These are phyloP conservation scores for Ophiostoma montium DNA, from an alignment of 2,329 filamentous ascomycete species.

Conservation along the genomic window DNA sequence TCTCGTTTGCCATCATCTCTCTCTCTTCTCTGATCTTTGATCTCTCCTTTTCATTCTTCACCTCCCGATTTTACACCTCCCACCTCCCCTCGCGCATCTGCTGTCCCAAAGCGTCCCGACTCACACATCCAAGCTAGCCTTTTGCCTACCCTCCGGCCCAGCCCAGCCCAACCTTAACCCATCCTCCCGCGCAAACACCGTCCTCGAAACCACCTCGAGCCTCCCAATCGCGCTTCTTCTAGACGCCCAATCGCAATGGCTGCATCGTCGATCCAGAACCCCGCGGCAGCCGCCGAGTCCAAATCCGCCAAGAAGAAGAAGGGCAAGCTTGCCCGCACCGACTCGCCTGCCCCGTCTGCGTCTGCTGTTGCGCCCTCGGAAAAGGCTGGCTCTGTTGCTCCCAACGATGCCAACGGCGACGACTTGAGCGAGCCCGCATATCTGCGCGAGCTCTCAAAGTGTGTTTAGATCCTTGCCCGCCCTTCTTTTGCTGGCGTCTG, in stretches of 20 bases:
- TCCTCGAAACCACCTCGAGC: not conserved
- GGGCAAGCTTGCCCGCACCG: constrained; percentile 40
- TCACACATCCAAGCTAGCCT: not conserved
- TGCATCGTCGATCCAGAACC: constrained; percentile 47
- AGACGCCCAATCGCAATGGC: constrained; percentile 37
- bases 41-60: not conserved
- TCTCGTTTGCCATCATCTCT: not conserved
- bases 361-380: constrained; percentile 23
- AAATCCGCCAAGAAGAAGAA: constrained; percentile 60
- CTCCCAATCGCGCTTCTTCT: not conserved
- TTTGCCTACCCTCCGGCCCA: not conserved
- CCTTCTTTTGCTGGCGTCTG: not conserved
- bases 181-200: not conserved
- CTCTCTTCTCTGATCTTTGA: not conserved
- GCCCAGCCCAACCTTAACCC: not conserved
- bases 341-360: constrained; percentile 39
- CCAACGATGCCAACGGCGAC: constrained; percentile 37
- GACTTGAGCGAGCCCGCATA: constrained; percentile 56
- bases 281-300: constrained; percentile 44
- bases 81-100: not conserved
- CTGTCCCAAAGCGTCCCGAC: not conserved
- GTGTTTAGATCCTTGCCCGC: not conserved
- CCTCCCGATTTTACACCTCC: not conserved
- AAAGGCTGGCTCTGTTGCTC: constrained; percentile 32
- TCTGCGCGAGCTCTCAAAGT: constrained; percentile 80